These are phyloP conservation scores for Panicum virgatum DNA, from an alignment of 202 grass and related monocot genomes.

Conservation along the genomic window DNA sequence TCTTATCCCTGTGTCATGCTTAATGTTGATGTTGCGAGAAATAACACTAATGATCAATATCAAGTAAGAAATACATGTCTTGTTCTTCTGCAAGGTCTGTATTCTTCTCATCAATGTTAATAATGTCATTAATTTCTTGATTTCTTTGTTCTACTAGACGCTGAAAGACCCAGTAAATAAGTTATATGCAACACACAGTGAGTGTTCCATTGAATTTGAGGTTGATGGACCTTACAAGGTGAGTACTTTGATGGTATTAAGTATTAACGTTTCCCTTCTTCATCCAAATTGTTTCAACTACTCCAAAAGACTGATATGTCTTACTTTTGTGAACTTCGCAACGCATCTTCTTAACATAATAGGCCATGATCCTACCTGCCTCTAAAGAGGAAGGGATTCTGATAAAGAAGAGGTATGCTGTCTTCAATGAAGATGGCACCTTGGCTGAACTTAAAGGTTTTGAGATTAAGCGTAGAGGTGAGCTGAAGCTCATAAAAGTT, in stretches of 20 bases:
- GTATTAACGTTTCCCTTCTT: not conserved
- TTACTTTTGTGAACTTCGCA: conserved; percentile 30
- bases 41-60: conserved; percentile 98
- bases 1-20: conserved; percentile 98
- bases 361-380: conserved; percentile 98
- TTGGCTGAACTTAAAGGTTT: conserved; percentile 98
- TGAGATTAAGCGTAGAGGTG: conserved; percentile 98
- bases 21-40: conserved; percentile 91
- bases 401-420: conserved; percentile 98
- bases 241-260: conserved; percentile 31
- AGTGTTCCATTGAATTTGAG: conserved; percentile 99
- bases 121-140: conserved; percentile 21
- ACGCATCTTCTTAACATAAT: conserved; percentile 33
- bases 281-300: conserved; percentile 18
- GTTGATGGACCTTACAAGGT: conserved; percentile 99
- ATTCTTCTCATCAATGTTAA: conserved; percentile 15
- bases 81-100: conserved; percentile 31
- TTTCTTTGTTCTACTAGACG: conserved; percentile 56
- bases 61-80: conserved; percentile 57
- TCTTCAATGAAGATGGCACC: conserved; percentile 98
- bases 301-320: not conserved
- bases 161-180: conserved; percentile 79
- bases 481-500: conserved; percentile 99
- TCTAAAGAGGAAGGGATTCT: conserved; percentile 98
- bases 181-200: conserved; percentile 85